Base-by-base conservation (phyloP, 371 early-diverging fungal species). In the Actinomucor elegans region DNA sequence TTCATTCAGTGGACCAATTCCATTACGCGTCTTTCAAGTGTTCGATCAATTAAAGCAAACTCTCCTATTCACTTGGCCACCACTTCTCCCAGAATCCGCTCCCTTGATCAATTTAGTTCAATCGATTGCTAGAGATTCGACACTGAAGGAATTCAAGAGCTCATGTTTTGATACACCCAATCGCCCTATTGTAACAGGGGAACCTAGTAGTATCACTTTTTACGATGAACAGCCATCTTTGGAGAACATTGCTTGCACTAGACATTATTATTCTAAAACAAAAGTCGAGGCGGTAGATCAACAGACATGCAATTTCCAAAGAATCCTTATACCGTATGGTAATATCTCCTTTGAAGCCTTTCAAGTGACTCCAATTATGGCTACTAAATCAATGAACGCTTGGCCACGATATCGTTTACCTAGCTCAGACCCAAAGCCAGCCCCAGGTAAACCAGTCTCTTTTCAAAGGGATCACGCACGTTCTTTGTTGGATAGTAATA, bases 11-110 rank as follows among this genome's bases (percentile, higher is more conserved):
- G 17, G 11, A 12, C 32, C n/a, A 32, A 9, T 40, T 12, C 67
- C 71, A 29, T 61, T 67, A 29, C 63, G 75, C 6, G 66, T 79
- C 31, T 79, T 79, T 45, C 75, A 77, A 54, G 50, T 79, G 12
- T 58, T 73, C 23, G 73, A 77, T 49, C 52, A 64, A 5, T 45
- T 59, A 7, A 64, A 66, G 31, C 41, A 55, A 18, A 62, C 64
- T 11, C 31, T 65, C 7, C 45, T 77, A n/a, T 56, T 77, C 28
- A 62, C 63, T 11, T 79, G 80, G 78, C 73, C 76, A 0, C 71
- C 67, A 15, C 31, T 32, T 7, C 17, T 50, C 24, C 24, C 17
- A 1, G n/a, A 31, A 29, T 15, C 41, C 14, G 1, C 18, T 12
- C n/a, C 20, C 26, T 18, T 55, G 7, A 5, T 42, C 4, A 49